Evolutionary conservation across 331 rosid genomes (phyloP).

Genomic region (Malus hybrid): DNA sequence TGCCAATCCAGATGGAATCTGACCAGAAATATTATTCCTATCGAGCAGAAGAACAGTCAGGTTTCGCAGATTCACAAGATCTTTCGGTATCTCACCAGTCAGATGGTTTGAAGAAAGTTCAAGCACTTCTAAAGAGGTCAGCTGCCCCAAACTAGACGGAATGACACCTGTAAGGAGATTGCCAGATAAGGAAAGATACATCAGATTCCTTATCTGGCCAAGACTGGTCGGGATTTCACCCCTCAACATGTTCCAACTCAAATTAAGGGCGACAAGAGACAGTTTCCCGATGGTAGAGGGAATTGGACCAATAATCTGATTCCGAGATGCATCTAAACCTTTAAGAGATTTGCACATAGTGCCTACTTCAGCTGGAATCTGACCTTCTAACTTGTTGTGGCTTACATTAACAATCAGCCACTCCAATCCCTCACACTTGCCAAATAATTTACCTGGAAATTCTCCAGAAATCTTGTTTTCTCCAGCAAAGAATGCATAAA

Average conservation of each 20-base stretch:
- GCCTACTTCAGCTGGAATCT: constrained; percentile 42
- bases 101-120: constrained; percentile 72
- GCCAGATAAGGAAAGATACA: constrained; percentile 57
- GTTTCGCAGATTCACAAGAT: constrained; percentile 46
- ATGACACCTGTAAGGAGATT: constrained; percentile 56
- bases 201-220: constrained; percentile 47
- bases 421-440: constrained; percentile 46
- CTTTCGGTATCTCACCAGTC: constrained; percentile 65
- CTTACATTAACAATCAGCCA: constrained; percentile 62
- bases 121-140: constrained; percentile 51
- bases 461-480: constrained; percentile 59
- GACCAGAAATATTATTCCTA: constrained; percentile 71
- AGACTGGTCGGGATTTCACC: constrained; percentile 56
- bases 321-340: constrained; percentile 62
- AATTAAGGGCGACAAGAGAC: constrained; percentile 56
- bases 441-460: constrained; percentile 53
- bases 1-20: constrained; percentile 73
- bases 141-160: constrained; percentile 60
- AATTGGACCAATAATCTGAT: constrained; percentile 48
- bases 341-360: constrained; percentile 51
- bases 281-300: constrained; percentile 38
- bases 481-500: constrained; percentile 50
- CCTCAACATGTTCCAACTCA: constrained; percentile 63
- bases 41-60: constrained; percentile 60
- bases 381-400: constrained; percentile 49